These are phyloP conservation scores for Lodderomyces orthopsilosis DNA, from an alignment of 1,139 yeast species.

Conservation along the genomic window DNA sequence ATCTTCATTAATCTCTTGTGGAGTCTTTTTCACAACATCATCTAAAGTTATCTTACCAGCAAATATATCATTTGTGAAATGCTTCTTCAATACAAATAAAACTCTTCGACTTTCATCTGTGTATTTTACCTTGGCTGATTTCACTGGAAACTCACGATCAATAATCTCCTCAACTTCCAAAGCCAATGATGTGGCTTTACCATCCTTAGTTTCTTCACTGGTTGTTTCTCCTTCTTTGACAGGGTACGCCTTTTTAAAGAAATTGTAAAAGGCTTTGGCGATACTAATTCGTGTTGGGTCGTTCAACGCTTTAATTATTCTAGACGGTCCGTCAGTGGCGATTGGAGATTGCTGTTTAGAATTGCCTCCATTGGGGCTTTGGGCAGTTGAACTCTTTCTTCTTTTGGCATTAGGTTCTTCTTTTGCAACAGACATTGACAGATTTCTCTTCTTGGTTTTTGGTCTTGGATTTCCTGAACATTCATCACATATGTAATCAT, in stretches of 20 bases:
- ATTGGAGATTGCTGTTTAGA: neutral
- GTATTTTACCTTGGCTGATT: conserved; percentile 20
- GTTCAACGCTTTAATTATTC: conserved; percentile 18
- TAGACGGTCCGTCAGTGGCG: neutral
- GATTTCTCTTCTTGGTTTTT: neutral
- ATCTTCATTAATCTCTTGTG: conserved; percentile 30
- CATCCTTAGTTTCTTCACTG: conserved; percentile 25
- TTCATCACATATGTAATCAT: conserved; percentile 31
- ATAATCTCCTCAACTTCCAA: conserved; percentile 42
- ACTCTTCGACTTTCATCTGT: conserved; percentile 44
- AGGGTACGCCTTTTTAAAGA: conserved; percentile 43
- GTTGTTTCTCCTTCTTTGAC: conserved; percentile 29
- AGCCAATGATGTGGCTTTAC: conserved; percentile 38
- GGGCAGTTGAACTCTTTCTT: conserved; percentile 3
- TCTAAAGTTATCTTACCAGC: conserved; percentile 25
- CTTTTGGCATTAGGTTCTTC: conserved; percentile 2
- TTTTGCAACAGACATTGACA: neutral
- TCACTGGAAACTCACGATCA: conserved; percentile 21
- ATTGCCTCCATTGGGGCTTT: neutral
- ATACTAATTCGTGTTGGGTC: conserved; percentile 36
- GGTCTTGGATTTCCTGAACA: conserved; percentile 19
- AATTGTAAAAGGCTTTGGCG: conserved; percentile 37
- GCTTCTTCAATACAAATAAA: conserved; percentile 35
- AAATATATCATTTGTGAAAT: conserved; percentile 28
- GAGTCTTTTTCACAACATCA: conserved; percentile 30